Percentiles rank a stretch among this genome's conserved stretches.
Conservation (phyloP, 768 basidiomycete genomes). For the Termitomyces sp. region DNA sequence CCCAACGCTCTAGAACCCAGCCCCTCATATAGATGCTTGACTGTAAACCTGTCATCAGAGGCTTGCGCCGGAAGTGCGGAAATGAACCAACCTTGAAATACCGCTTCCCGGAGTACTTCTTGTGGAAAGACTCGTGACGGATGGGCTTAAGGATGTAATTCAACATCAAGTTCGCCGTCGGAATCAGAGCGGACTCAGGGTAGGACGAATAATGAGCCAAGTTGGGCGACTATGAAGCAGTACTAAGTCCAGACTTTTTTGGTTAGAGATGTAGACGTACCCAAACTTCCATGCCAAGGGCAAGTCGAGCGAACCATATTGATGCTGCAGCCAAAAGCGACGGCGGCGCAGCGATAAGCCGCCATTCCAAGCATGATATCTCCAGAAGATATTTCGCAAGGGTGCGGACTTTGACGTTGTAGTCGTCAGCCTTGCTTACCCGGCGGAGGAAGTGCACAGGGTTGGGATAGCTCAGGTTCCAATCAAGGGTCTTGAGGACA, state of each 20-base stretch:
- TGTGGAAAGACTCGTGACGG: conserved; percentile 80
- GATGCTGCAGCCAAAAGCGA: conserved; percentile 86
- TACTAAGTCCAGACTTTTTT: background rate
- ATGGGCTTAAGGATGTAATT: conserved; percentile 83
- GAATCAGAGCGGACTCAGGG: conserved; percentile 75
- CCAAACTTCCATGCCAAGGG: conserved; percentile 83
- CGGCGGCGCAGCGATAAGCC: conserved; percentile 75
- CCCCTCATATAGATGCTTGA: conserved; percentile 78
- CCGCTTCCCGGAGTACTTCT: conserved; percentile 91
- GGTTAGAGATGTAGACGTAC: conserved; percentile 40
- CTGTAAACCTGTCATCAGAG: conserved; percentile 27
- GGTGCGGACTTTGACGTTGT: conserved; percentile 87
- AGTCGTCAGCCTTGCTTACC: conserved; percentile 94
- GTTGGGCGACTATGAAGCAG: conserved; percentile 57
- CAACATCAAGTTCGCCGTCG: conserved; percentile 89
- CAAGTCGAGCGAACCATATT: conserved; percentile 84
- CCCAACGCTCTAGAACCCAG: conserved; percentile 82
- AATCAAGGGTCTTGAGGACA: conserved; percentile 87
- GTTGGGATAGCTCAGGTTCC: conserved; percentile 90
- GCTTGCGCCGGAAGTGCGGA: background rate
- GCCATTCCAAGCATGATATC: conserved; percentile 85
- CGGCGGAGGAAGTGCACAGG: conserved; percentile 91
- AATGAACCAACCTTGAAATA: conserved; percentile 65
- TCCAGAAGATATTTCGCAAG: conserved; percentile 94
- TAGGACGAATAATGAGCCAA: conserved; percentile 94